Conservation (phyloP, 208 protist genomes). For the Trypanosoma vivax region DNA sequence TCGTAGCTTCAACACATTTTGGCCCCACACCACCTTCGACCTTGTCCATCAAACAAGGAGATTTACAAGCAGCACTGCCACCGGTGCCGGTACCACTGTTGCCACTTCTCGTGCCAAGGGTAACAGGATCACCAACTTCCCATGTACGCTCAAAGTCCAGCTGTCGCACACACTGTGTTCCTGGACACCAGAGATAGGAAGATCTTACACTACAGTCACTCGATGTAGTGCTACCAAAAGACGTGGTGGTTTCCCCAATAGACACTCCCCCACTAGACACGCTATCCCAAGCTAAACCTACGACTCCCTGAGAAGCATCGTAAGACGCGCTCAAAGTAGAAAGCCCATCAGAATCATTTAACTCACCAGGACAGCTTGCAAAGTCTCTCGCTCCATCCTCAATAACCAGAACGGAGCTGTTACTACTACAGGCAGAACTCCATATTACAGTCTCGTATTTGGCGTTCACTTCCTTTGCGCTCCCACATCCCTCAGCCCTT, state of each 20-base stretch:
- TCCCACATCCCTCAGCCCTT: constrained; percentile 7
- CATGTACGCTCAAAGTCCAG: background rate
- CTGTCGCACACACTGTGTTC: constrained; percentile 16
- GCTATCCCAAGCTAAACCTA: constrained; percentile 1
- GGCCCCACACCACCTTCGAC: background rate
- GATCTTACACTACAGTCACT: background rate
- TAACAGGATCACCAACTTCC: background rate
- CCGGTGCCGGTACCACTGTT: too few relatives aligned
- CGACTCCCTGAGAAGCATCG: background rate
- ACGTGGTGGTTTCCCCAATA: background rate
- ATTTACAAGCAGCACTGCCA: background rate
- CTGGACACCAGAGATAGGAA: constrained; percentile 31
- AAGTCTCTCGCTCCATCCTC: constrained; percentile 1
- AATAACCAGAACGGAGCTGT: constrained; percentile 15
- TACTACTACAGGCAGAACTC: background rate
- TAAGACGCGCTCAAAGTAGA: background rate
- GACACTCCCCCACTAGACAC: constrained; percentile 1
- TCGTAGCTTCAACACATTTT: background rate
- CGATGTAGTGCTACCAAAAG: background rate
- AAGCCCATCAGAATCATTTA: constrained; percentile 4
- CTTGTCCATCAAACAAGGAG: background rate
- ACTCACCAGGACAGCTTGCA: constrained; percentile 4
- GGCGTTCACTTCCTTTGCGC: constrained; percentile 1
- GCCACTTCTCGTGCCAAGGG: too few relatives aligned
- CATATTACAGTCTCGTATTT: constrained; percentile 1